A percentile compares a stretch with the other conserved stretches of the same genome.
Conservation (phyloP, 108 stramenopile genomes). For the Nitzschia putrida region DNA sequence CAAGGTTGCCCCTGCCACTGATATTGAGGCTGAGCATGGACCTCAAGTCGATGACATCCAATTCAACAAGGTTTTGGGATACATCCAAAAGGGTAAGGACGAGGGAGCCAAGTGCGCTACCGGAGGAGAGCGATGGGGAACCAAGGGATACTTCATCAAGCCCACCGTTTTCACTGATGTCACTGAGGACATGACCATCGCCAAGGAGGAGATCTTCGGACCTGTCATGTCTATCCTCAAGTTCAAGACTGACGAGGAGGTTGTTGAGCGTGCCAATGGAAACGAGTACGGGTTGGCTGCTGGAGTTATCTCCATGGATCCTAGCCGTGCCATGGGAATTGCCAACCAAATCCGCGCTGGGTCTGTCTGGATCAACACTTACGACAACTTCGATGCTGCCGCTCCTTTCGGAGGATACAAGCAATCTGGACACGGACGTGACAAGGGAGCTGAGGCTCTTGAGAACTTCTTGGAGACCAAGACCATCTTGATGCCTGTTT, state of each 20-base stretch:
- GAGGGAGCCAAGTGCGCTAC: slow-evolving; percentile 37
- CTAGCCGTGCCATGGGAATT: slow-evolving; percentile 35
- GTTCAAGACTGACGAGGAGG: slow-evolving; percentile 15
- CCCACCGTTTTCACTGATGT: slow-evolving; percentile 41
- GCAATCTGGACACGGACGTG: slow-evolving; percentile 49
- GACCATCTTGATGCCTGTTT: slow-evolving; percentile 2
- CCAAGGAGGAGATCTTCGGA: slow-evolving; percentile 66
- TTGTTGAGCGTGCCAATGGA: slow-evolving; percentile 55
- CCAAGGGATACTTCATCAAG: slow-evolving; percentile 43
- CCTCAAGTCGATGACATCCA: slow-evolving; percentile 52
- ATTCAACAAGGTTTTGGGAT: slow-evolving; percentile 29
- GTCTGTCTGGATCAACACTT: slow-evolving; percentile 61
- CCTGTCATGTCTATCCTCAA: slow-evolving; percentile 45
- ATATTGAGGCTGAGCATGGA: slow-evolving; percentile 17
- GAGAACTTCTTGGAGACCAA: slow-evolving; percentile 55
- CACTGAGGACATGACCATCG: slow-evolving; percentile 44
- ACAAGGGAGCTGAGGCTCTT: slow-evolving; percentile 45
- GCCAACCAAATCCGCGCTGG: slow-evolving; percentile 56
- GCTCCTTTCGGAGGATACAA: slow-evolving; percentile 37
- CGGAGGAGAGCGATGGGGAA: slow-evolving; percentile 33
- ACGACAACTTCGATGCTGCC: slow-evolving; percentile 55
- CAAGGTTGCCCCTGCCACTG: slow-evolving; percentile 6
- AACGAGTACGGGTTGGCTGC: slow-evolving; percentile 66
- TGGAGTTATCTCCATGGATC: slow-evolving; percentile 43
- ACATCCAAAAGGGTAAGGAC: slow-evolving; percentile 28